These are phyloP conservation scores for Zymoseptoria crescenta DNA, from an alignment of 2,329 filamentous ascomycete genomes.

Conservation along the genomic window DNA sequence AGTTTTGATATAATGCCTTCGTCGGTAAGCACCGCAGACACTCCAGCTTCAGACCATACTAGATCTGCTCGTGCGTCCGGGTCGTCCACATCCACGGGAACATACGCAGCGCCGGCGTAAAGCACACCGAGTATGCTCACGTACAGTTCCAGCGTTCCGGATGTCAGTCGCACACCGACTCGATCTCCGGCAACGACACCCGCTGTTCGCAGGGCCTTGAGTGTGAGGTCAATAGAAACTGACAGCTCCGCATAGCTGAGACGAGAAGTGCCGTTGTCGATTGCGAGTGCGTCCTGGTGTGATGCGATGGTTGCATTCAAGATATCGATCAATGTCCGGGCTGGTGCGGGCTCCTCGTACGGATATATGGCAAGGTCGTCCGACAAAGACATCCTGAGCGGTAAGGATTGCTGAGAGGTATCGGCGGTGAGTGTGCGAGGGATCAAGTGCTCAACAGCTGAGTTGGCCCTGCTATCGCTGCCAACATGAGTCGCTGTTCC, in stretches of 20 bases:
- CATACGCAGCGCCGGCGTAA: not conserved
- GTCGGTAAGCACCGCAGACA: constrained; percentile 1
- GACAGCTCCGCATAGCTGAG: not conserved
- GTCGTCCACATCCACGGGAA: not conserved
- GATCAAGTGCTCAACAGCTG: not conserved
- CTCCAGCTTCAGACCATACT: not conserved
- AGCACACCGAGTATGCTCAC: not conserved
- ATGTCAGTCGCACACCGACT: not conserved
- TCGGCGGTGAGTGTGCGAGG: not conserved
- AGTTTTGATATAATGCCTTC: not conserved
- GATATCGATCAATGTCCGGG: not conserved
- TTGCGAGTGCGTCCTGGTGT: not conserved
- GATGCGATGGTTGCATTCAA: not conserved
- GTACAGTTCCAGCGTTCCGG: constrained; percentile 3
- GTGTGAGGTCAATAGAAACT: not conserved
- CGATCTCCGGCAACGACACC: not conserved
- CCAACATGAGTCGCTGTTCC: not conserved
- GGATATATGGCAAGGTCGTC: not conserved
- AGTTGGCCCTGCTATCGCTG: not conserved
- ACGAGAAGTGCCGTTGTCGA: not conserved
- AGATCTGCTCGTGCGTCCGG: not conserved
- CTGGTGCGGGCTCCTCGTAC: not conserved
- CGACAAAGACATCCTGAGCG: not conserved
- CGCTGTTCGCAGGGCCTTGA: not conserved
- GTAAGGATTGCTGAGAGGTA: not conserved